Evolutionary conservation across 148 eudicot genomes (phyloP).

Genomic region (Fallopia convolvulus): DNA sequence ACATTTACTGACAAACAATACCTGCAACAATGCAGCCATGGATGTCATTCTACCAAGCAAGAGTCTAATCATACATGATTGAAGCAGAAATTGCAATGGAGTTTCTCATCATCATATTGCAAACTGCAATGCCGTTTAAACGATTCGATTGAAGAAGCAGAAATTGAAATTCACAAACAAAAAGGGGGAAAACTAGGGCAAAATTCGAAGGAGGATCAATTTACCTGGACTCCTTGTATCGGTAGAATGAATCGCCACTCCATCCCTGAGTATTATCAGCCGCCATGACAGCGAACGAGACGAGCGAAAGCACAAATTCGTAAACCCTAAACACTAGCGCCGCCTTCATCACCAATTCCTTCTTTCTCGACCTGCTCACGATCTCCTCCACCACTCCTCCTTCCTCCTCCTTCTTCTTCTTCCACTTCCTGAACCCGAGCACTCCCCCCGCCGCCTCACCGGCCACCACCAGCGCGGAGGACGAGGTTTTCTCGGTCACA

Average conservation of each 20-base stretch:
- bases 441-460: constrained; percentile 20
- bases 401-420: constrained; percentile 16
- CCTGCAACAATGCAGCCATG: constrained; percentile 35
- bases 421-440: constrained; percentile 25
- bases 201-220: background rate
- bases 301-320: constrained; percentile 52
- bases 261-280: constrained; percentile 81
- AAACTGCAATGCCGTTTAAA: background rate
- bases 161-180: background rate
- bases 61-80: background rate
- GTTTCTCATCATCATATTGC: background rate
- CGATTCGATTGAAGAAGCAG: background rate
- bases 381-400: constrained; percentile 26
- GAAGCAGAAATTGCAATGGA: background rate
- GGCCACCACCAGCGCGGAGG: constrained; percentile 12
- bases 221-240: constrained; percentile 82
- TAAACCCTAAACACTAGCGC: constrained; percentile 59
- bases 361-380: constrained; percentile 31
- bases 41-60: background rate
- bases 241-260: constrained; percentile 92
- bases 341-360: constrained; percentile 32
- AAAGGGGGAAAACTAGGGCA: background rate
- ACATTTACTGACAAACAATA: constrained; percentile 62
- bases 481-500: constrained; percentile 26
- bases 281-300: constrained; percentile 81